Base-by-base conservation (phyloP, 495 filamentous ascomycete genomes). In the Symbiotaphrina buchneri region DNA sequence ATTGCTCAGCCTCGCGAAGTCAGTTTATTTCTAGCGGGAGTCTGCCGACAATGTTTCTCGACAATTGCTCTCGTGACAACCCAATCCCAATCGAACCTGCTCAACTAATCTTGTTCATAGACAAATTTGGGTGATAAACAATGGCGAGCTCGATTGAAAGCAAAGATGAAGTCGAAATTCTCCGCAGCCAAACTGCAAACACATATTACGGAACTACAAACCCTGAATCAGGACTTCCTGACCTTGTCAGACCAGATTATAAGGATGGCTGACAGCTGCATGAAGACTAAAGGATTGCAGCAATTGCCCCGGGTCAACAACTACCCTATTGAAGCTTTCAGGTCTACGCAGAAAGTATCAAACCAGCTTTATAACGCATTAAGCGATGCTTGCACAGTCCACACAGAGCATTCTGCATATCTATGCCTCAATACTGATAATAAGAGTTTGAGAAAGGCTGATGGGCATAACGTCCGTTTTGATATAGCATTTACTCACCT, bases 281-380 rank as follows among this genome's bases (percentile, higher is more conserved):
- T 14, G 8, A 14, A 32, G n/a, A 18, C 29, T 3, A 18, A 2
- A 15, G 24, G 15, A 14, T 32, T 10, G 11, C 2, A 10, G 20
- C 4, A 10, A 5, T 2, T 7, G n/a, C 21, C 14, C 18, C 23
- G n/a, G n/a, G 17, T 10, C 6, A 20, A 23, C 7, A 7, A 18
- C 18, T n/a, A n/a, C n/a, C 33, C 37, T 18, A 18, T 46, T 1
- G 21, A 41, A 28, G 35, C 35, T 19, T 43, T 45, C 30, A 22
- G 24, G 14, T 18, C 36, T 6, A 41, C 54, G 10, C 43, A 41
- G 28, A 35, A 40, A 11, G 43, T 48, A 3, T 53, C 51, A 1
- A 29, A 33, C 7, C 38, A 46, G 27, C 42, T 57, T 3, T 46
- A 57, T 31, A 40, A 52, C 42, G 46, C 46, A 6, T 34, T 55